These are phyloP conservation scores for Hirschioporus abietinus DNA, from an alignment of 768 basidiomycete species.

Conservation along the genomic window DNA sequence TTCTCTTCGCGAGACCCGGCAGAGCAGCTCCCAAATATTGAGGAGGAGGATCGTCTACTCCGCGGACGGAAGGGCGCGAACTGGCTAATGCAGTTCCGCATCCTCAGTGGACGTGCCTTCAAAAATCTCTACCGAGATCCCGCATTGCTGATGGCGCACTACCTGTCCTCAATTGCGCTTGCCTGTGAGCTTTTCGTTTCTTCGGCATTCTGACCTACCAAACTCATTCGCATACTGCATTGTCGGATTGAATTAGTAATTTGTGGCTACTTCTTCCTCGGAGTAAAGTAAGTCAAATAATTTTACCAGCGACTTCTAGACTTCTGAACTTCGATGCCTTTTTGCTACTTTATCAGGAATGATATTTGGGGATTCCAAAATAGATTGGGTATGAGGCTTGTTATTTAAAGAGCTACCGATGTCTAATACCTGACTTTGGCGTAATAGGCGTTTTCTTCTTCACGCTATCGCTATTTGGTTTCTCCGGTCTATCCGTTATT, in stretches of 20 bases:
- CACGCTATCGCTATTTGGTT: conserved; percentile 92
- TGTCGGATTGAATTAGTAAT: conserved; percentile 45
- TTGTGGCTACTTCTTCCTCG: conserved; percentile 90
- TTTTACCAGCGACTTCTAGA: not conserved
- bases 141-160: conserved; percentile 86
- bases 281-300: conserved; percentile 57
- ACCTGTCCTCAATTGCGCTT: conserved; percentile 74
- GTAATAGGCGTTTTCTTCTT: conserved; percentile 88
- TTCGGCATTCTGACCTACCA: not conserved
- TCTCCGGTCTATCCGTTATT: conserved; percentile 92
- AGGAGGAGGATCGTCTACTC: conserved; percentile 60
- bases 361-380: conserved; percentile 99
- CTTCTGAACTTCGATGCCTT: conserved; percentile 1
- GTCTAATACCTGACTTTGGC: conserved; percentile 5
- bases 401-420: conserved; percentile 3
- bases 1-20: conserved; percentile 22
- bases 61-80: conserved; percentile 75
- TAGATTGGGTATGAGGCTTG: conserved; percentile 55
- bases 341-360: conserved; percentile 38
- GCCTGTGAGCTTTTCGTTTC: conserved; percentile 56
- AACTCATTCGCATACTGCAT: conserved; percentile 2
- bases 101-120: conserved; percentile 93
- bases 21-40: conserved; percentile 57
- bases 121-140: conserved; percentile 98
- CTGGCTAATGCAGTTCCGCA: conserved; percentile 87